These are phyloP conservation scores for Venturia aucupariae DNA, from an alignment of 2,329 filamentous ascomycete species.

Conservation along the genomic window DNA sequence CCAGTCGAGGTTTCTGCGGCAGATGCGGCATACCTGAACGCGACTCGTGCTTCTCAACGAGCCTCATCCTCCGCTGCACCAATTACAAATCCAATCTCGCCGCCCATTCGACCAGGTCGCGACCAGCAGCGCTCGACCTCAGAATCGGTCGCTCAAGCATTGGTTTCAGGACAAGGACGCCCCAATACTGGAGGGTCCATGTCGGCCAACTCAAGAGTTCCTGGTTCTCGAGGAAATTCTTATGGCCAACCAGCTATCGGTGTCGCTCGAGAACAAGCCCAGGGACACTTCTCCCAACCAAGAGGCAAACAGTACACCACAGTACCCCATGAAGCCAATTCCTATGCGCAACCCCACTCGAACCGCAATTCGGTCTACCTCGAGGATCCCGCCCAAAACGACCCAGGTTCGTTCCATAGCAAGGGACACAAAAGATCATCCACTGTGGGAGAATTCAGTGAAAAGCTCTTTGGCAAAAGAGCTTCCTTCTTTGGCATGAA, in stretches of 20 bases:
- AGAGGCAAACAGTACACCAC: slow-evolving; percentile 54
- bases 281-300: slow-evolving; percentile 78
- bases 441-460: slow-evolving; percentile 53
- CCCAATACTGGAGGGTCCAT: slow-evolving; percentile 79
- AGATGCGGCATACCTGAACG: slow-evolving; percentile 15
- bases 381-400: slow-evolving; percentile 41
- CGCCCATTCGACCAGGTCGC: slow-evolving; percentile 29
- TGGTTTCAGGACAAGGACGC: slow-evolving; percentile 34
- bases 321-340: neutral
- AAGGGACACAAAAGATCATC: slow-evolving; percentile 60
- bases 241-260: slow-evolving; percentile 87
- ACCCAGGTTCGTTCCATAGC: slow-evolving; percentile 21
- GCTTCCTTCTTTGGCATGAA: slow-evolving; percentile 67
- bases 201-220: slow-evolving; percentile 48
- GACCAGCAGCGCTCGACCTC: slow-evolving; percentile 44
- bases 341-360: neutral
- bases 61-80: slow-evolving; percentile 7
- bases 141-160: slow-evolving; percentile 30
- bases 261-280: slow-evolving; percentile 78
- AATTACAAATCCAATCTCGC: slow-evolving; percentile 21
- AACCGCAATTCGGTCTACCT: neutral
- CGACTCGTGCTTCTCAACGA: slow-evolving; percentile 22
- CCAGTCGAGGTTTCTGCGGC: slow-evolving; percentile 35
- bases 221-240: slow-evolving; percentile 57
- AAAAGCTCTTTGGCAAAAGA: slow-evolving; percentile 75